Base-by-base conservation (phyloP, 768 basidiomycete species). In the Rhodocollybia butyracea region DNA sequence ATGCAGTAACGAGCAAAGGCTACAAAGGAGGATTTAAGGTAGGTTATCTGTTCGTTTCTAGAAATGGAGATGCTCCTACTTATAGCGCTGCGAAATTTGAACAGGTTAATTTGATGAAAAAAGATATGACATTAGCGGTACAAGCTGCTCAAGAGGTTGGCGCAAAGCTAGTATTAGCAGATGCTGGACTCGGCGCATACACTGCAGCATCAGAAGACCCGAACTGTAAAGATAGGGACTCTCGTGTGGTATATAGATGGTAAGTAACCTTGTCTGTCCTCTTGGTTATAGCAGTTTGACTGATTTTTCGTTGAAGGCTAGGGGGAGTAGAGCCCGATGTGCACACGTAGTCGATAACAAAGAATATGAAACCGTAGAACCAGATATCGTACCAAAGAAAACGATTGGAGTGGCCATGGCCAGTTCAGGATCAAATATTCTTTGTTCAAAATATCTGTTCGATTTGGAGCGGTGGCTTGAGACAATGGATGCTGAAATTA, bases 1-100 rank as follows among this genome's bases (percentile, higher is more conserved):
- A 72, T 27, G 74, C 74, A 1, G 73, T 74, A 11, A 75, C 75
- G 19, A 76, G 73, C 53, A 70, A 64, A 46, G 68, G 70, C 15
- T 75, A 78, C 56, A 68, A 76, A 55, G 74, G 75, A 17, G 75
- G 75, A 15, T 76, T 78, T 56, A 75, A 76, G 65, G 73, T 70
- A n/a, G 31, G 53, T 48, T 19, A 2, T 27, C 10, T 10, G 26
- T 36, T 13, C 29, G 34, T 42, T 40, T 26, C 17, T 6, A 8
- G 30, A 47, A 4, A 17, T 46, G n/a, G n/a, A n/a, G n/a, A n/a
- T n/a, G n/a, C n/a, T n/a, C 15, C 4, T 46, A 31, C 32, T 22
- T 13, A 48, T 6, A 36, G 13, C 29, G n/a, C n/a, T n/a, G n/a
- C 34, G 13, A 10, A 19, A 27, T 31, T 10, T 5, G 12, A 3